Conservation (phyloP, 1,139 yeast species). For the Kazachstania sp. region DNA sequence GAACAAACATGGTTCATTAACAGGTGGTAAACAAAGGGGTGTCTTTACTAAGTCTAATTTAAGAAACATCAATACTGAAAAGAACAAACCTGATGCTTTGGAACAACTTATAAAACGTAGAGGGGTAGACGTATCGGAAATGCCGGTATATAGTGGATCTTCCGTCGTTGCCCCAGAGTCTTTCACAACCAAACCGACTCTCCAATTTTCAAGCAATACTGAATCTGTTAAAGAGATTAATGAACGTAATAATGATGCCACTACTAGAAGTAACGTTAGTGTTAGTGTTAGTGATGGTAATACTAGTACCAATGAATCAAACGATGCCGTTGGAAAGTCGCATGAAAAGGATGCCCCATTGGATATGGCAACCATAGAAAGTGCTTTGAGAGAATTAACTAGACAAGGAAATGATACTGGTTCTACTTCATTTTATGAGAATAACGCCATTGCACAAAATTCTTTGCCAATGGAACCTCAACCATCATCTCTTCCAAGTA, state of each 20-base stretch:
- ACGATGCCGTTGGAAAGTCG: background rate
- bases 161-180: constrained; percentile 25
- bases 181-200: constrained; percentile 23
- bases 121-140: no score
- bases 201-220: constrained; percentile 6
- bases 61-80: background rate
- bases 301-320: background rate
- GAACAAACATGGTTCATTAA: no score
- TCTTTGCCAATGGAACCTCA: background rate
- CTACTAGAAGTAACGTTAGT: background rate
- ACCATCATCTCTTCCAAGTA: background rate
- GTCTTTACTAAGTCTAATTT: background rate
- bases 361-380: background rate
- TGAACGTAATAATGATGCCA: background rate
- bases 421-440: no score
- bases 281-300: no score
- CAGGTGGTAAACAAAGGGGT: background rate
- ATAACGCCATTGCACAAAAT: no score
- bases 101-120: no score
- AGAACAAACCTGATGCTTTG: background rate
- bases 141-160: constrained; percentile 27
- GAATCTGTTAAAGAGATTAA: background rate
- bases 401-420: background rate
- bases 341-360: background rate
- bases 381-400: background rate